Conservation (phyloP, 805 yeast genomes). For the Candida xiaguanensis region DNA sequence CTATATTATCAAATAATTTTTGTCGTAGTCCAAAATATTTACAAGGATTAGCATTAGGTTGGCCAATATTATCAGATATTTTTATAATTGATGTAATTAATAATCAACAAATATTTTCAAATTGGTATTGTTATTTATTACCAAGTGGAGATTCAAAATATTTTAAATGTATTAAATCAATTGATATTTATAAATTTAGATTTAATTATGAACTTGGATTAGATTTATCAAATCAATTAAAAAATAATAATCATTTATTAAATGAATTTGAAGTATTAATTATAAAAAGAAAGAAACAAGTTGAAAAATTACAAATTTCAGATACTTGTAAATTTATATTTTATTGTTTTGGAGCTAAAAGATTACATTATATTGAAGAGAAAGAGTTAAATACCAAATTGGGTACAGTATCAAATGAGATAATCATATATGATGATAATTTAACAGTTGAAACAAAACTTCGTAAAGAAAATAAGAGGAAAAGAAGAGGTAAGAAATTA, state of each 20-base stretch:
- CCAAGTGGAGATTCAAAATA: conserved; percentile 68
- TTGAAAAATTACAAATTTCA: conserved; percentile 23
- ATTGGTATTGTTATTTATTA: conserved; percentile 55
- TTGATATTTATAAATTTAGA: conserved; percentile 45
- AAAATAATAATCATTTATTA: conserved; percentile 36
- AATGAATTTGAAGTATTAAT: conserved; percentile 31
- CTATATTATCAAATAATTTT: conserved; percentile 56
- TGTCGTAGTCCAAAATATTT: conserved; percentile 72
- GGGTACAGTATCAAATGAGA: no score
- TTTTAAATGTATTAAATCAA: conserved; percentile 43
- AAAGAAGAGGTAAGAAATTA: background rate
- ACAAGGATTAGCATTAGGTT: conserved; percentile 73
- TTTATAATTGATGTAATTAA: conserved; percentile 52
- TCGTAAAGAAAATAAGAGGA: conserved; percentile 1
- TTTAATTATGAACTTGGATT: conserved; percentile 28
- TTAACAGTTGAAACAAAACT: conserved; percentile 3
- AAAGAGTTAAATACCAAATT: no score
- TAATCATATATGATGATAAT: conserved; percentile 28
- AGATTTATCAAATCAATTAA: conserved; percentile 38
- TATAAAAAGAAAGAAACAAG: conserved; percentile 17
- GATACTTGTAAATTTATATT: conserved; percentile 42
- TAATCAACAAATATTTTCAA: conserved; percentile 15
- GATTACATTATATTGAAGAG: conserved; percentile 13
- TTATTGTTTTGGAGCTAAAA: conserved; percentile 42
- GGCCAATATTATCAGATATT: conserved; percentile 72